Conservation (phyloP, 169 alveolate genomes). For the Condylostoma magnum region DNA sequence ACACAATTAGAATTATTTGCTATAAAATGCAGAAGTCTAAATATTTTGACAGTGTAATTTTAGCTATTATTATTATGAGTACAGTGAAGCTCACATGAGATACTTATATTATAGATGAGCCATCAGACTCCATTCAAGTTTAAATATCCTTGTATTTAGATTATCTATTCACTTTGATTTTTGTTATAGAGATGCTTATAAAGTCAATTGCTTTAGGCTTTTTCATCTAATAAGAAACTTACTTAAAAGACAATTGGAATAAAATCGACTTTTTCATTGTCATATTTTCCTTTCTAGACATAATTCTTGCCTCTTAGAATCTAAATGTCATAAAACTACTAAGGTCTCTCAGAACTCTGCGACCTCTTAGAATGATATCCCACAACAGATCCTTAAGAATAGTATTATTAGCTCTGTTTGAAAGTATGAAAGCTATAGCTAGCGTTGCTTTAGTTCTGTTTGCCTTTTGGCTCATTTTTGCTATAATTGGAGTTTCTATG, state of each 20-base stretch:
- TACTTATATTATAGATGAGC: conserved; percentile 1
- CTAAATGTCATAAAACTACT: conserved; percentile 52
- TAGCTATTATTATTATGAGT: neutral
- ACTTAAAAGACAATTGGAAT: conserved; percentile 83
- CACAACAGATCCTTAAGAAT: conserved; percentile 66
- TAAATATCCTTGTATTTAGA: conserved; percentile 41
- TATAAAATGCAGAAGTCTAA: neutral
- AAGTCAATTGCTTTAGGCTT: conserved; percentile 79
- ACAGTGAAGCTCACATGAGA: conserved; percentile 11
- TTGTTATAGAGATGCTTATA: conserved; percentile 63
- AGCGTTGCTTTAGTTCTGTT: conserved; percentile 67
- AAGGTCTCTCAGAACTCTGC: conserved; percentile 63
- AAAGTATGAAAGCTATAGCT: conserved; percentile 60
- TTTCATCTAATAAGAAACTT: conserved; percentile 65
- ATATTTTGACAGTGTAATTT: neutral
- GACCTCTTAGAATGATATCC: conserved; percentile 75
- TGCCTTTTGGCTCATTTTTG: conserved; percentile 69
- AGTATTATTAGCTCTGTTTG: conserved; percentile 67
- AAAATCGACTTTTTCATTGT: conserved; percentile 81
- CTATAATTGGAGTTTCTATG: conserved; percentile 71
- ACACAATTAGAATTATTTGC: conserved; percentile 13
- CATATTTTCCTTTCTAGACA: conserved; percentile 68
- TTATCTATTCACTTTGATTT: conserved; percentile 57
- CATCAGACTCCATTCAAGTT: neutral
- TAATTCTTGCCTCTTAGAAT: conserved; percentile 40